Base-by-base conservation (phyloP, 2,329 filamentous ascomycete species). In the Colletotrichum sp. region DNA sequence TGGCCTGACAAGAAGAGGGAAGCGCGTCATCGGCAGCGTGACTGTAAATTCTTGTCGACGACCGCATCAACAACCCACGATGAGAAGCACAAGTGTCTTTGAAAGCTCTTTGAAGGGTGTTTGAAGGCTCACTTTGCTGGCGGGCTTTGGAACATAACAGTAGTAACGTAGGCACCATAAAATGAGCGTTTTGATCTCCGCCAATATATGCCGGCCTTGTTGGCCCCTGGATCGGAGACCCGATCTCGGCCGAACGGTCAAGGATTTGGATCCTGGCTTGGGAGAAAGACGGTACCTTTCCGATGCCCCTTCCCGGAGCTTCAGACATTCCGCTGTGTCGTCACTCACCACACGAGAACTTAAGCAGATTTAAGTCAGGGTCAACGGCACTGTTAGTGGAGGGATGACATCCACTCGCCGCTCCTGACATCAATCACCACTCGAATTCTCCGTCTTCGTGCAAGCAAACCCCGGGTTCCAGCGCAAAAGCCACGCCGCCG, bases 401-500 rank as follows among this genome's bases (percentile, higher is more conserved):
- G 48, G 43, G 62, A 60, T 61, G 30, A 36, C 68, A 75, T 66
- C 72, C 68, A 75, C 68, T 52, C 27, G 61, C 55, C 39, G 30
- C 72, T 75, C 68, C 68, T 75, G 72, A 36, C 62, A 71, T 75
- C 62, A 66, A 36, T 56, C 71, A 70, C 32, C 34, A 28, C 34
- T 72, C 64, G 28, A 36, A 25, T 60, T 60, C 30, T 48, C 30
- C 32, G 30, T 22, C 27, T 48, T 60, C 25, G 55, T 64, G 66
- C 60, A 74, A 74, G 55, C 71, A 65, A 36, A n/a, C 43, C 61
- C 27, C 43, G 34, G 30, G 39, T 58, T 64, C 68, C 25, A n/a
- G 13, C 32, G 55, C 25, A 27, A 34, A 39, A 34, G 43, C 39
- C 66, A 16, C 32, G 28, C 30, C 39, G 32, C 28, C 58, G 36